Evolutionary conservation across 495 filamentous ascomycete species (phyloP), one percentile per base, ranked within the genome.

Genomic region (Penicillium odoratum): DNA sequence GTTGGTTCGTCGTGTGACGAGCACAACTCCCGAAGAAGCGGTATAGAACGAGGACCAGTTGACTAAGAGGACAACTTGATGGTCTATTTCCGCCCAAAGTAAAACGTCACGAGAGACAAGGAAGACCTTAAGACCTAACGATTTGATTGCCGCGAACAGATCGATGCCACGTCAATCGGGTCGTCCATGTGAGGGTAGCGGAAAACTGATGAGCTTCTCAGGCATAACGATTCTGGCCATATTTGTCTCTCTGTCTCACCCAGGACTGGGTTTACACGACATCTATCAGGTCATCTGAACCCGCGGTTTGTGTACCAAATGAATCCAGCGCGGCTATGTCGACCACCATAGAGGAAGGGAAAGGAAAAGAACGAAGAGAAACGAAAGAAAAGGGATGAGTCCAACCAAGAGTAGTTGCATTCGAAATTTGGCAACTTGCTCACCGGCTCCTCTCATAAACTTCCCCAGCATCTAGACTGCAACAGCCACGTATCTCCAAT

Each of bases 1-100:
- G 53, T 61, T 64, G 31, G 66, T 53, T 31, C 49, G 58, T 68
- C 63, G 63, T 69, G 66, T 69, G 64, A 69, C 59, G 16, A 43
- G 33, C 33, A 34, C 55, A 63, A 58, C 52, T 18, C 53, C 61
- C 59, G 53, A 59, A 62, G 40, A 21, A 51, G 62, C 51, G 52
- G 52, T 51, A 59, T 45, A 49, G 52, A 57, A 7, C 21, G n/a
- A 53, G 26, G 18, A 16, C 36, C 46, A 21, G 26, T 31, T 25
- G 34, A 18, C 33, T 15, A 26, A 1, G 10, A 21, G 25, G 10
- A 31, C 26, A 33, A 48, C 13, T 48, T 8, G 28, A 16, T 7
- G 18, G 36, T 18, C 51, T 43, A 38, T 51, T 51, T 16, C 26
- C 29, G 45, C n/a, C 53, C 40, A 13, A 31, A 25, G 28, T 46